Evolutionary conservation across 495 filamentous ascomycete species (phyloP).

Genomic region (Talaromyces trachyspermus): DNA sequence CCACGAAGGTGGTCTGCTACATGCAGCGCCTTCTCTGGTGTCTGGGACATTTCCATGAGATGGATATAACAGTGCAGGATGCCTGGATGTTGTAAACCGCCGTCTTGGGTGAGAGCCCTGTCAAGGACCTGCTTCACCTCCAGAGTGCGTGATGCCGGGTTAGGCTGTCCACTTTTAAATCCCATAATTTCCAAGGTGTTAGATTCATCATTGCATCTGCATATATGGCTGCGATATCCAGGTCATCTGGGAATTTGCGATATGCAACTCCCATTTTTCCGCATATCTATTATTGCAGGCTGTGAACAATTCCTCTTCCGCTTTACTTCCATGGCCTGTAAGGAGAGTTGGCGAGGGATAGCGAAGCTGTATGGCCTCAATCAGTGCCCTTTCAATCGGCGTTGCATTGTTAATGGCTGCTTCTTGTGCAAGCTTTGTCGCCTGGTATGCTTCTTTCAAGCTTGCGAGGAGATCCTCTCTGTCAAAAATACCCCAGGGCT

Average conservation of each 20-base stretch:
- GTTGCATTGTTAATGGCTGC: conserved; percentile 15
- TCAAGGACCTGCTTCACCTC: conserved; percentile 52
- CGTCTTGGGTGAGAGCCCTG: conserved; percentile 33
- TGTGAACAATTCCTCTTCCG: conserved; percentile 31
- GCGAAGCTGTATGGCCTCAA: conserved; percentile 47
- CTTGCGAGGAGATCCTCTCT: conserved; percentile 42
- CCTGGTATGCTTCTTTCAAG: conserved; percentile 36
- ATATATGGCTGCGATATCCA: conserved; percentile 55
- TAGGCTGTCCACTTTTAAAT: conserved; percentile 51
- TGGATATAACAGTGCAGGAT: conserved; percentile 66
- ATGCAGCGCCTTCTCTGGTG: conserved; percentile 49
- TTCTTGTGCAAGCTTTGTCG: conserved; percentile 30
- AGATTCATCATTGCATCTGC: conserved; percentile 64
- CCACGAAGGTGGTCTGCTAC: conserved; percentile 52
- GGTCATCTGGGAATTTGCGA: conserved; percentile 41
- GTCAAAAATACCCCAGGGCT: conserved; percentile 63
- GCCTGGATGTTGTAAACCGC: conserved; percentile 48
- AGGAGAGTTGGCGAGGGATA: conserved; percentile 35
- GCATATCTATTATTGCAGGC: conserved; percentile 53
- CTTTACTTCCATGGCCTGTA: conserved; percentile 2
- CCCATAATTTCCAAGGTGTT: conserved; percentile 62
- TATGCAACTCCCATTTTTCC: conserved; percentile 54
- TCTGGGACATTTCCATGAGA: conserved; percentile 63
- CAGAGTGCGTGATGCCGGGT: conserved; percentile 44
- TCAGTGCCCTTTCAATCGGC: conserved; percentile 47